Evolutionary conservation across 768 basidiomycete genomes (phyloP).

Genomic region (Coprinopsis strossmayeri): DNA sequence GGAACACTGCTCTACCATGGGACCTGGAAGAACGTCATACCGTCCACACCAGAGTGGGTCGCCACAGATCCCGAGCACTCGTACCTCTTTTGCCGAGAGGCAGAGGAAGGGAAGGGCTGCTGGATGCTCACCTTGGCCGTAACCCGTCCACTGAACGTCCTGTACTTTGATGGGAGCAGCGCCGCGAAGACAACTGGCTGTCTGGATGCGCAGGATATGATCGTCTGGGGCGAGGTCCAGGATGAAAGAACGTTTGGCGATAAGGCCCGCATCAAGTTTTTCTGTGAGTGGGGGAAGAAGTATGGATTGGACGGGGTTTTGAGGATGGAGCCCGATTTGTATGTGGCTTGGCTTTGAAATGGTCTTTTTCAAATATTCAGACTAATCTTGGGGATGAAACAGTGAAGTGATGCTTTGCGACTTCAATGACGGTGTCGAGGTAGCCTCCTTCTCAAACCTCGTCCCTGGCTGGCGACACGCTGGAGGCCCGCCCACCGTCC

Average conservation of each 20-base stretch:
- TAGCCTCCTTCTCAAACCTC: slow-evolving; percentile 34
- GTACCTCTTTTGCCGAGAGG: slow-evolving; percentile 24
- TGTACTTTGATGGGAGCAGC: slow-evolving; percentile 50
- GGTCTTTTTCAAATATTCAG: too few relatives aligned
- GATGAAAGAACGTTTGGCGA: slow-evolving; percentile 23
- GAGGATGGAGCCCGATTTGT: slow-evolving; percentile 49
- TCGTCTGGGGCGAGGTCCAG: slow-evolving; percentile 32
- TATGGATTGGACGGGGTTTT: slow-evolving; percentile 41
- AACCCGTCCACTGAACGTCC: slow-evolving; percentile 32
- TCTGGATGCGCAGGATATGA: slow-evolving; percentile 41
- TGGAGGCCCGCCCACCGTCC: background rate
- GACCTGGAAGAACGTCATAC: slow-evolving; percentile 18
- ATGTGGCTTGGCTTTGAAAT: too few relatives aligned
- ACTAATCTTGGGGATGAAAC: background rate
- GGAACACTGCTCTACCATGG: slow-evolving; percentile 35
- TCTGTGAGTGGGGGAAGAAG: slow-evolving; percentile 43
- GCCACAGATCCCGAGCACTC: slow-evolving; percentile 18
- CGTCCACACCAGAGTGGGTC: slow-evolving; percentile 16
- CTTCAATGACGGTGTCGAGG: slow-evolving; percentile 32
- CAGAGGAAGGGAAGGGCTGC: slow-evolving; percentile 10
- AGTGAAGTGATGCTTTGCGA: slow-evolving; percentile 46
- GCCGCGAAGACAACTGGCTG: slow-evolving; percentile 38
- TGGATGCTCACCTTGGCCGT: slow-evolving; percentile 33
- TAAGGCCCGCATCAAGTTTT: slow-evolving; percentile 27
- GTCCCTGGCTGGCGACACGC: background rate